Evolutionary conservation across 768 basidiomycete genomes (phyloP), one percentile per base, ranked within the genome.

Genomic region (Tricholoma hemisulphureum): DNA sequence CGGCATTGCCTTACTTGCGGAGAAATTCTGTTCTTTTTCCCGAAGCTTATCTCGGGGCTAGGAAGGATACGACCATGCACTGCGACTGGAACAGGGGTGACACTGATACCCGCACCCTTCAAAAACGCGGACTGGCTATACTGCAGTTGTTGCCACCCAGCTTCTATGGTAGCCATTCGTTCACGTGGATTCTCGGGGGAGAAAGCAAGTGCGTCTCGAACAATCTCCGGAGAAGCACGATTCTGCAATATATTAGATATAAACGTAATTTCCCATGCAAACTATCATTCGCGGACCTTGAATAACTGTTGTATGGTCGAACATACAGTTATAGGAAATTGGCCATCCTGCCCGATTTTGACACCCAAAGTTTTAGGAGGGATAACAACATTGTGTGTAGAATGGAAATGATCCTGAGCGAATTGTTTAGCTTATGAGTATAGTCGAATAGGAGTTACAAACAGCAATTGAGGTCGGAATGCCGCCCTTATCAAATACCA

Each of bases 61-160:
- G 69, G 63, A 1, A 80, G 64, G 28, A 77, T 52, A 23, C 75
- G 73, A 0, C 79, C 78, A 2, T 67, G 65, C 2, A 80, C 71
- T 0, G 61, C 8, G 9, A 72, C 60, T 1, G 78, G 75, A 1
- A 43, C 16, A 1, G 64, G 57, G 7, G 65, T 54, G 1, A 83
- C 67, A 6, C 39, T 52, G 55, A 83, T 72, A 3, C 72, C 72
- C 0, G 80, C 75, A 18, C 75, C 76, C 20, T 58, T 57, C 26
- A 83, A 63, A 53, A 77, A 82, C 7, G 74, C 65, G 0, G 82
- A 82, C 1, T 72, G 67, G 0, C 58, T 51, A 34, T 73, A 71
- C 24, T 75, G 71, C 13, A 83, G 66, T 31, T 69, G 60, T n/a
- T 65, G 56, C 69, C 71, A 74, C 39, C 70, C 73, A 31, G 58